A percentile compares a stretch with the other conserved stretches of the same genome.
phyloP scores from a whole-genome alignment of 768 basidiomycete genomes.

The Podaxis sp. region DNA sequence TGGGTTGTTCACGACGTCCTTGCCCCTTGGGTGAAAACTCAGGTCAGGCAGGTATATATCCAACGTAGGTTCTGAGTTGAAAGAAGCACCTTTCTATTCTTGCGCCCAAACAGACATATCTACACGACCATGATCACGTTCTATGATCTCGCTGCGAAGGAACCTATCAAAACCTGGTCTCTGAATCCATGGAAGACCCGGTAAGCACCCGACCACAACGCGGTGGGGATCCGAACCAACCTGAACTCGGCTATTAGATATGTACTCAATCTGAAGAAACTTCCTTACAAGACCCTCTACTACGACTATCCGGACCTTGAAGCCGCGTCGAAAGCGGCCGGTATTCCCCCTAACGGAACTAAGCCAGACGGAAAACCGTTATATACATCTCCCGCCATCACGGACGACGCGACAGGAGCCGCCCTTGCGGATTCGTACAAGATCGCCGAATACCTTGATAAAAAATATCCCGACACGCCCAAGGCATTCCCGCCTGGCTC shows the following conservation, averaged over 20 bases:
- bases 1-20: too few species aligned
- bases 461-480: slow-evolving; percentile 40
- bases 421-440: slow-evolving; percentile 36
- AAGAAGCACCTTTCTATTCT: neutral
- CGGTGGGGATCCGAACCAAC: neutral
- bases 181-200: neutral
- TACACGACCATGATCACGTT: neutral
- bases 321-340: slow-evolving; percentile 26
- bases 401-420: slow-evolving; percentile 38
- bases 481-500: slow-evolving; percentile 27
- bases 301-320: slow-evolving; percentile 50
- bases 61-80: neutral
- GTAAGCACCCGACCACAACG: neutral
- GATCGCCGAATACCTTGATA: slow-evolving; percentile 50
- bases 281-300: slow-evolving; percentile 46
- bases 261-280: slow-evolving; percentile 30
- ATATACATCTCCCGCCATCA: slow-evolving; percentile 47
- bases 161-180: neutral
- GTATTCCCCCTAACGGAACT: slow-evolving; percentile 28
- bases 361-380: slow-evolving; percentile 27
- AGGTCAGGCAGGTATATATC: neutral
- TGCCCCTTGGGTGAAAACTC: too few species aligned
- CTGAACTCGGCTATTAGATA: slow-evolving; percentile 20
- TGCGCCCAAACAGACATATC: neutral
- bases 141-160: neutral